These are phyloP conservation scores for Solidago caesia DNA, from an alignment of 129 eudicot species.

Conservation along the genomic window DNA sequence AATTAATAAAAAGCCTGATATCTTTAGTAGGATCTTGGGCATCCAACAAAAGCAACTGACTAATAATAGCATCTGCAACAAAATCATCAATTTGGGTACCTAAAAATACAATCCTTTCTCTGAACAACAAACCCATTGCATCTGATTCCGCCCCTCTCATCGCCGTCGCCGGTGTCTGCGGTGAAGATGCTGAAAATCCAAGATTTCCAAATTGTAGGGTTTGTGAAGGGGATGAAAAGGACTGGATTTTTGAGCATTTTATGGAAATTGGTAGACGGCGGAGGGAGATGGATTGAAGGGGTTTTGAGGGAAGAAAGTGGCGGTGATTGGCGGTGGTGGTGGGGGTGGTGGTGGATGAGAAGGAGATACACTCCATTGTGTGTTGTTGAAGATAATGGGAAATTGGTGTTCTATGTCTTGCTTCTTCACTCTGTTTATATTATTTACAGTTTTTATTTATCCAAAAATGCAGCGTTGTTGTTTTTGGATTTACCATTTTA, in stretches of 20 bases:
- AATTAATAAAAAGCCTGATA: conserved; percentile 79
- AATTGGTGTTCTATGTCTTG: not conserved
- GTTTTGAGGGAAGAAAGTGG: conserved; percentile 28
- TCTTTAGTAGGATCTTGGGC: conserved; percentile 77
- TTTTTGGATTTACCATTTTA: too few species aligned
- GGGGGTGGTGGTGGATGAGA: conserved; percentile 40
- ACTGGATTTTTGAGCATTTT: conserved; percentile 35
- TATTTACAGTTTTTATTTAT: too few species aligned
- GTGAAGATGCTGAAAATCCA: conserved; percentile 36
- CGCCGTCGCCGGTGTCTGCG: conserved; percentile 64
- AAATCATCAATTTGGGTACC: conserved; percentile 76
- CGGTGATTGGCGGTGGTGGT: conserved; percentile 29
- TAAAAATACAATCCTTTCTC: conserved; percentile 81
- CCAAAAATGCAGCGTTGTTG: too few species aligned
- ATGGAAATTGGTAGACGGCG: conserved; percentile 21
- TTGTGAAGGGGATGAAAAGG: conserved; percentile 31
- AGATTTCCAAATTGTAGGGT: conserved; percentile 21
- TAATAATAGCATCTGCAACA: conserved; percentile 81
- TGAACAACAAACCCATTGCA: conserved; percentile 75
- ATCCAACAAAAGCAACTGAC: conserved; percentile 90
- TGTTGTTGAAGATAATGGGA: conserved; percentile 25
- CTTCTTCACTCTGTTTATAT: not conserved
- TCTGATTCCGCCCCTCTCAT: conserved; percentile 71
- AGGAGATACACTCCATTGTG: conserved; percentile 49
- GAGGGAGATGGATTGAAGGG: conserved; percentile 25